phyloP scores from a whole-genome alignment of 179 eudicot species.

The Heliamphora pulchella region DNA sequence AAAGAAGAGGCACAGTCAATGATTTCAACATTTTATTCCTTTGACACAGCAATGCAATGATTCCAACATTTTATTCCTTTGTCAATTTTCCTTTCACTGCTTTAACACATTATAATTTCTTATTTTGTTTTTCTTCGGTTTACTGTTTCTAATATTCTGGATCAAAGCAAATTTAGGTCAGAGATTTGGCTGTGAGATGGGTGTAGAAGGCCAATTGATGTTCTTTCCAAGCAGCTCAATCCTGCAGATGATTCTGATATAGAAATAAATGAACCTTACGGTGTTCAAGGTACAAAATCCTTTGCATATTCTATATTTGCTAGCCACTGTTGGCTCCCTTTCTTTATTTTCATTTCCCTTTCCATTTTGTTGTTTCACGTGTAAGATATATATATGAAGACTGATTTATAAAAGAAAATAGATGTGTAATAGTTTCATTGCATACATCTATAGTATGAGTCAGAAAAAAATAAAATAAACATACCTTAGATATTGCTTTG shows the following conservation, averaged over 20 bases:
- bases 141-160: slow-evolving; percentile 16
- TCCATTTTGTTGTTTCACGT: background rate
- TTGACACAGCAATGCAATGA: background rate
- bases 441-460: background rate
- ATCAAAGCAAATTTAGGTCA: slow-evolving; percentile 91
- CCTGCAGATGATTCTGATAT: slow-evolving; percentile 78
- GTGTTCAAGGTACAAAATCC: slow-evolving; percentile 61
- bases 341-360: background rate
- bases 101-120: background rate
- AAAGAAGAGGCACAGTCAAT: slow-evolving; percentile 59
- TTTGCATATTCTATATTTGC: background rate
- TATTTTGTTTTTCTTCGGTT: background rate
- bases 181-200: slow-evolving; percentile 82
- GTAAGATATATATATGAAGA: slow-evolving; percentile 1
- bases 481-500: background rate
- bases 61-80: background rate
- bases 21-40: background rate
- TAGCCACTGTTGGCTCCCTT: background rate
- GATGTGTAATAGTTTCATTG: slow-evolving; percentile 5
- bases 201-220: slow-evolving; percentile 78
- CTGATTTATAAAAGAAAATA: background rate
- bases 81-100: background rate
- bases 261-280: slow-evolving; percentile 77
- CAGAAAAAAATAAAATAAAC: background rate
- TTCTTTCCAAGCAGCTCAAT: slow-evolving; percentile 77